Base-by-base conservation (phyloP, 1,139 yeast species). In the Candida smagusa region DNA sequence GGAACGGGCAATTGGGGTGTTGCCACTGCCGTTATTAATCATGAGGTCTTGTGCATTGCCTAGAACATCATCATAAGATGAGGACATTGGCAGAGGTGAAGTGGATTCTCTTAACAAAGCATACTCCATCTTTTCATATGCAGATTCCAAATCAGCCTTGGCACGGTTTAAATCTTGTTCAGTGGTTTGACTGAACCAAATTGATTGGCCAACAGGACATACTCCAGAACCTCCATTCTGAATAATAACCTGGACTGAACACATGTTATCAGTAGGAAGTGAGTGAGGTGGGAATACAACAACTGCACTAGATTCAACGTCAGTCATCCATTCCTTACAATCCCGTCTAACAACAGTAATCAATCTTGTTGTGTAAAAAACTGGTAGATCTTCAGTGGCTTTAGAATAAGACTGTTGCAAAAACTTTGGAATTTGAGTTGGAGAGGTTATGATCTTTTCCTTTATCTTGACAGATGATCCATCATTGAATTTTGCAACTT, bases 211-310 rank as follows among this genome's bases (percentile, higher is more conserved):
- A n/a, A 60, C 61, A 1, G 97, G 96, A 50, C 96, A 89, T 45
- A 85, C 84, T 11, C 96, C 97, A 2, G 92, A 72, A 8, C 87
- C 92, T n/a, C 89, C 80, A 35, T 95, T 95, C 68, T 87, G 81
- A 31, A 92, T 85, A 30, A 90, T 66, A 4, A 84, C 94, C 61
- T 90, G 97, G 23, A 92, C 94, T 5, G 94, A 86, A 44, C 68
- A 72, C 38, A 65, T 65, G 56, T 90, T 90, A 40, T 74, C 64
- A 1, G 86, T 74, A 12, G 83, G 73, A 39, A 90, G 71, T 0
- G 96, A 80, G 16, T 77, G 76, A 16, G 96, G 94, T n/a, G 98
- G 97, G 71, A 92, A 92, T 1, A 89, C 95, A 12, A 90, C 95
- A 31, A 89, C 73, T 1, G 96, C 87, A 2, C 90, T 84, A 31